Evolutionary conservation across 495 filamentous ascomycete species (phyloP), one percentile per base, ranked within the genome.

Genomic region (Amphirosellinia nigrospora): DNA sequence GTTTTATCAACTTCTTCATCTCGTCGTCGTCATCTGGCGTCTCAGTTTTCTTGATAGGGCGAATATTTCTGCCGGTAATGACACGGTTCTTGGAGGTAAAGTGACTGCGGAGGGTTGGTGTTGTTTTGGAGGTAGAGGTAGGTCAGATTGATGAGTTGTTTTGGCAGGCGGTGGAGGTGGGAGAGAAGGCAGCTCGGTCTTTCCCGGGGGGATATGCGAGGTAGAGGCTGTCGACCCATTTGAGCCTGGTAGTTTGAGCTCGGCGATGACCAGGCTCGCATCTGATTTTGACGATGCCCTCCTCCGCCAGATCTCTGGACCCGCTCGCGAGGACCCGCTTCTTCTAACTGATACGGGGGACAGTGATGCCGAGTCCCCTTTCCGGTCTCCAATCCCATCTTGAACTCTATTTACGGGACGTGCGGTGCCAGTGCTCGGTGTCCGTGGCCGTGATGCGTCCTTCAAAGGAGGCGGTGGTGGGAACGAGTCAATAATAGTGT

Each of bases 201-300:
- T 41, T 64, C 32, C 26, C 59, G 61, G 26, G 50, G 72, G 65
- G 66, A 71, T 50, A 55, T 71, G 34, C 48, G 34, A 23, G 21
- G 75, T 72, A 71, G 77, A 70, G 68, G 80, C 81, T 30, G 83
- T 86, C 23, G 83, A 85, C 26, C 83, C 83, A 73, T 85, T 77
- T 36, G 82, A 84, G 50, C 62, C 70, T 39, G 77, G 75, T 36
- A 86, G 71, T 66, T 80, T 83, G 64, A 86, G 82, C 46, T 81
- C 80, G 1, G 82, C 74, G 16, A 85, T 76, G 23, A 79, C 77
- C 30, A 83, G 59, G 65, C 71, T 80, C 43, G 75, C 75, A 46
- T 86, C 82, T 53, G 72, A 75, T 71, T 77, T 83, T 13, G 80
- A 70, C 28, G 83, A 85, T 68, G 82, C 77, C n/a, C 83, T 78